phyloP scores from a whole-genome alignment of 2,329 filamentous ascomycete species.

The Fulvia fulva region DNA sequence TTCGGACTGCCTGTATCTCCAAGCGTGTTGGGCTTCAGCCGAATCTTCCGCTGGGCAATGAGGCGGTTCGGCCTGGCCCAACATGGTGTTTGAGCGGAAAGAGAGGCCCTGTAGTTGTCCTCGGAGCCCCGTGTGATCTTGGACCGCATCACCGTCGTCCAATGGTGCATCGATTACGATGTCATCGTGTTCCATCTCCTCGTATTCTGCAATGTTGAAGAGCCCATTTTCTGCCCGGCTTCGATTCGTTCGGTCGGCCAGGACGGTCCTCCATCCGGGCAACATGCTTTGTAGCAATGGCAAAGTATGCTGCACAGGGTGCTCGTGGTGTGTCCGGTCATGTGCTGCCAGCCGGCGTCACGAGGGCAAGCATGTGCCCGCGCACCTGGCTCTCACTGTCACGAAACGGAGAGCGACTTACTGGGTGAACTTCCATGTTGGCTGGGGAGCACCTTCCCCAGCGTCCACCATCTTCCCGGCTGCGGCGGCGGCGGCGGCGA shows the following conservation, averaged over 20 bases:
- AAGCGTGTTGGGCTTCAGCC: neutral
- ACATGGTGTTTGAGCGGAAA: neutral
- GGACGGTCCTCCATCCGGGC: neutral
- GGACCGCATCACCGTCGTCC: neutral
- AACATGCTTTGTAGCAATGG: constrained; percentile 28
- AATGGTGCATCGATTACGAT: neutral
- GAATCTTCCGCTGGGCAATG: constrained; percentile 5
- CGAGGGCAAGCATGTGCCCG: neutral
- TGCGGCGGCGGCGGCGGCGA: constrained; percentile 1
- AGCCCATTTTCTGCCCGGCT: neutral
- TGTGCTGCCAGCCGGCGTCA: neutral
- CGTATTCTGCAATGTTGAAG: constrained; percentile 4
- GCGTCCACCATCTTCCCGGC: constrained; percentile 83
- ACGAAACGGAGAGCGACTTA: constrained; percentile 49
- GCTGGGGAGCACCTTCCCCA: constrained; percentile 71
- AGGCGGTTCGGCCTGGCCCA: constrained; percentile 11
- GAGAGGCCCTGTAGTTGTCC: neutral
- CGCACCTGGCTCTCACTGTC: neutral
- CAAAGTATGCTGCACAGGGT: neutral
- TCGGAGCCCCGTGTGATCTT: neutral
- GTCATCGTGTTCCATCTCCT: constrained; percentile 1
- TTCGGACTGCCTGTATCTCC: constrained; percentile 22
- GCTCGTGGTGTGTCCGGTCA: neutral
- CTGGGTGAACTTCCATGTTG: constrained; percentile 99
- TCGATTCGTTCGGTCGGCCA: constrained; percentile 27